Conservation (phyloP, 257 asterid genomes). For the Solanum clarkiae region DNA sequence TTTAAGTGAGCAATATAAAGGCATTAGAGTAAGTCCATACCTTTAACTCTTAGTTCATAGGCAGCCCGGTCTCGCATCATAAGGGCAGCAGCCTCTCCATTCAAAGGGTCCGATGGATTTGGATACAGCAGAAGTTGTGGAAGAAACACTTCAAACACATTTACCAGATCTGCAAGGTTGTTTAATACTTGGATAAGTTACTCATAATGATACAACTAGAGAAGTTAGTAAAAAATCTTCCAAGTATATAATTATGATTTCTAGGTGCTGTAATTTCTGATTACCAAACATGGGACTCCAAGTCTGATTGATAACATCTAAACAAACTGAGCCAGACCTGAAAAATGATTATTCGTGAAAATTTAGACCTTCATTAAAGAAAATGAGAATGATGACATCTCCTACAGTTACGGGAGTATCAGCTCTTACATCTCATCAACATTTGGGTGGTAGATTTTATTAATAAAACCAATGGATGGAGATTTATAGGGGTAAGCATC, state of each 20-base stretch:
- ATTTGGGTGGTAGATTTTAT: constrained; percentile 95
- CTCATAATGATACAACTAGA: background rate
- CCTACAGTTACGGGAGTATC: background rate
- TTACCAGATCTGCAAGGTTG: constrained; percentile 56
- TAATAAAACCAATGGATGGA: constrained; percentile 90
- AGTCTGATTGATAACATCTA: constrained; percentile 92
- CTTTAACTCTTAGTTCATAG: constrained; percentile 81
- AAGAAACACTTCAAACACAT: constrained; percentile 88
- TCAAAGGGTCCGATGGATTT: constrained; percentile 91
- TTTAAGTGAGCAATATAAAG: background rate
- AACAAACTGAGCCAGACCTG: constrained; percentile 98
- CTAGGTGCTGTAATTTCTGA: background rate
- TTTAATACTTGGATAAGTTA: background rate
- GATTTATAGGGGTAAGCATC: constrained; percentile 97
- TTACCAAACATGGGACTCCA: constrained; percentile 99
- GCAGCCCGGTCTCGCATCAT: constrained; percentile 87
- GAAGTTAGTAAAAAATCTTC: background rate
- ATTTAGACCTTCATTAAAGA: background rate
- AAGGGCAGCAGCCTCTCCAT: constrained; percentile 93
- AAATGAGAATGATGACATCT: background rate
- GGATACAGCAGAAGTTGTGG: constrained; percentile 96
- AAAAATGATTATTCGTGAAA: constrained; percentile 3
- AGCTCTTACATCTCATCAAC: constrained; percentile 85
- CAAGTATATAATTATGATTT: background rate
- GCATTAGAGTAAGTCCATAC: constrained; percentile 20